Evolutionary conservation across 2,329 filamentous ascomycete species (phyloP).

Genomic region (Colletotrichum endophyticum): DNA sequence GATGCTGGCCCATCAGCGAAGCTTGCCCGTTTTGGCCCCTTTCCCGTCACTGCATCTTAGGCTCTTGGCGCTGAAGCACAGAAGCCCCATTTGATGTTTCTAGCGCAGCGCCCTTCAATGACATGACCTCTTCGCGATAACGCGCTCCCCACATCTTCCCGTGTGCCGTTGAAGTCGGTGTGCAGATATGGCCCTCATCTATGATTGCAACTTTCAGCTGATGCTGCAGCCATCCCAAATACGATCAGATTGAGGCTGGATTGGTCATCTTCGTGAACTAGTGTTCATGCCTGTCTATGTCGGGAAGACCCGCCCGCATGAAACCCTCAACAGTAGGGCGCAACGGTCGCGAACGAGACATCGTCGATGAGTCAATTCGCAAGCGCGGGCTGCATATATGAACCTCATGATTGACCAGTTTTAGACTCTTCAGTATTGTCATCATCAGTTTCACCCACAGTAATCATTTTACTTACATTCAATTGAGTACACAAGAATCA

Average conservation of each 20-base stretch:
- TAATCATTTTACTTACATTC: too few species aligned
- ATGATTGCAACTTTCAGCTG: neutral
- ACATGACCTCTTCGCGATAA: neutral
- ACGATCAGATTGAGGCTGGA: neutral
- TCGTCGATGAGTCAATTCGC: conserved; percentile 2
- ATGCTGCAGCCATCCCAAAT: neutral
- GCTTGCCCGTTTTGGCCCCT: neutral
- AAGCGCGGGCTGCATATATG: neutral
- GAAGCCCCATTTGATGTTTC: neutral
- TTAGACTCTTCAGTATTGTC: fast-evolving
- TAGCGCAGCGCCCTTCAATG: neutral
- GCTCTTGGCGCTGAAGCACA: neutral
- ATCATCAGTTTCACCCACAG: neutral
- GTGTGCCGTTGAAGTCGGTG: neutral
- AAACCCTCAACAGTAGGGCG: neutral
- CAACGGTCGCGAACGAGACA: neutral
- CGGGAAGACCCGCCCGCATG: neutral
- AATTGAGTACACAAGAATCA: neutral
- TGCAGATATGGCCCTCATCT: neutral
- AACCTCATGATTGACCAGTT: neutral
- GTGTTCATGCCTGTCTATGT: neutral
- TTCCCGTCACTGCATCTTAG: neutral
- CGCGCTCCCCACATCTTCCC: neutral
- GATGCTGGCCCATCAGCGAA: neutral
- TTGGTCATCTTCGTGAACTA: neutral